These are phyloP conservation scores for Postia placenta DNA, from an alignment of 768 basidiomycete species.

Conservation along the genomic window DNA sequence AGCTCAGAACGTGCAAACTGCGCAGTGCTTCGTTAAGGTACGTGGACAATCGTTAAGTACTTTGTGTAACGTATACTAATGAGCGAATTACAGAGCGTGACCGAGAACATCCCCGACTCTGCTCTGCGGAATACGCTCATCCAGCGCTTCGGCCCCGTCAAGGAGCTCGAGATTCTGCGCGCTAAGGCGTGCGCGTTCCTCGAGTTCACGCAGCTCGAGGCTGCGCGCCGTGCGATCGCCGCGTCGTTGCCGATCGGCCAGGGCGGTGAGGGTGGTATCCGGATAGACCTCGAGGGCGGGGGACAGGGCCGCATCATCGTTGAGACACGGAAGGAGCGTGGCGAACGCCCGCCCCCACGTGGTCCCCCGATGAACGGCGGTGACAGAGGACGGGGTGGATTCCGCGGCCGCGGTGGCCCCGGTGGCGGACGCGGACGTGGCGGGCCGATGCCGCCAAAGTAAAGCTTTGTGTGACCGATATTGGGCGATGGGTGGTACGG, in stretches of 20 bases:
- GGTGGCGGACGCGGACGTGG: conserved; percentile 38
- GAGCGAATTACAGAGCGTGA: conserved; percentile 48
- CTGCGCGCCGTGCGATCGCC: conserved; percentile 81
- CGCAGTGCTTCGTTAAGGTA: conserved; percentile 93
- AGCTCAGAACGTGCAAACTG: conserved; percentile 56
- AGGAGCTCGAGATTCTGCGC: conserved; percentile 86
- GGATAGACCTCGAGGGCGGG: conserved; percentile 60
- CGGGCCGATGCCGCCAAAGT: conserved; percentile 23
- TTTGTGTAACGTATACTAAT: too few species aligned
- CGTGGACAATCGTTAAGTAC: too few species aligned
- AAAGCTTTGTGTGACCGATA: background rate
- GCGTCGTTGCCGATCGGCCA: conserved; percentile 56
- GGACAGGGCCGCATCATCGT: conserved; percentile 56
- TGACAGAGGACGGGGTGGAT: conserved; percentile 45
- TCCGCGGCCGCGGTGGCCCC: conserved; percentile 39
- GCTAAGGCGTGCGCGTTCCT: conserved; percentile 90
- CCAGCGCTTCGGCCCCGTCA: conserved; percentile 71
- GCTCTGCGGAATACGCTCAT: conserved; percentile 46
- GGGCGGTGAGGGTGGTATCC: conserved; percentile 89
- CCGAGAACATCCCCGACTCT: conserved; percentile 51
- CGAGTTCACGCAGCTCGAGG: conserved; percentile 74
- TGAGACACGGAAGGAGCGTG: conserved; percentile 89
- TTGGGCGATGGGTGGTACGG: background rate
- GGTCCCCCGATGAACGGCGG: conserved; percentile 49
- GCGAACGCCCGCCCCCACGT: conserved; percentile 67